A percentile compares a stretch with the other conserved stretches of the same genome.
phyloP scores from a whole-genome alignment of 305 asterid species.

The Fraxinus baroniana region DNA sequence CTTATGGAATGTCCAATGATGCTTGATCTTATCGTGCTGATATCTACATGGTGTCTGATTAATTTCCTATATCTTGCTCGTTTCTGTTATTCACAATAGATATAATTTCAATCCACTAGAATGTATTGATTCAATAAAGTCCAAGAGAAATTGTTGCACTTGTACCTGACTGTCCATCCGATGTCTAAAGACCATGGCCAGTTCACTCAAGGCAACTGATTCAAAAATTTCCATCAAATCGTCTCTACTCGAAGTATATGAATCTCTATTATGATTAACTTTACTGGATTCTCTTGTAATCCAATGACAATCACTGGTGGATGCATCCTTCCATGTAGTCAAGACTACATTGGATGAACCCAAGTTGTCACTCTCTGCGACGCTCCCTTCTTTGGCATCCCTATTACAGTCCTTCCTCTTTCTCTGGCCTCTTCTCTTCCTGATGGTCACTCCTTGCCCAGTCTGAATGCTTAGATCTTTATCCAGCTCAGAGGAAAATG shows the following conservation, averaged over 20 bases:
- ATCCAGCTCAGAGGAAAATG: constrained; percentile 40
- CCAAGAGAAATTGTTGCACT: neutral
- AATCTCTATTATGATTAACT: constrained; percentile 26
- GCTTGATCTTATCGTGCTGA: constrained; percentile 64
- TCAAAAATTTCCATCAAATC: constrained; percentile 52
- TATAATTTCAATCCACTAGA: neutral
- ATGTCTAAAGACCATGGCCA: constrained; percentile 69
- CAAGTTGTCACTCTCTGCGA: constrained; percentile 57
- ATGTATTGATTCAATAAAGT: neutral
- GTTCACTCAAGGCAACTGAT: constrained; percentile 52
- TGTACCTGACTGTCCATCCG: constrained; percentile 88
- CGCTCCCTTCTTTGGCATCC: constrained; percentile 56
- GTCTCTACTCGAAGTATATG: constrained; percentile 27
- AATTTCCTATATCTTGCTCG: constrained; percentile 69
- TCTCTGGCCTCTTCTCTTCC: constrained; percentile 72
- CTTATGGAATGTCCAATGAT: constrained; percentile 41
- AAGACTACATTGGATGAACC: constrained; percentile 45
- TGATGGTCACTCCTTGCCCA: constrained; percentile 43
- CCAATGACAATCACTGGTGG: constrained; percentile 35
- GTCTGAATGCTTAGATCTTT: constrained; percentile 26
- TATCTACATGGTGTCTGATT: constrained; percentile 66
- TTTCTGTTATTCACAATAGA: constrained; percentile 39
- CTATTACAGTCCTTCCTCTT: constrained; percentile 54
- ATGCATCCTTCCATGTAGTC: constrained; percentile 45
- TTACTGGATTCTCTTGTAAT: constrained; percentile 22